Percentiles rank a stretch among this genome's conserved stretches.
These are phyloP conservation scores for Balansia obtecta DNA, from an alignment of 2,329 filamentous ascomycete species.

Conservation along the genomic window DNA sequence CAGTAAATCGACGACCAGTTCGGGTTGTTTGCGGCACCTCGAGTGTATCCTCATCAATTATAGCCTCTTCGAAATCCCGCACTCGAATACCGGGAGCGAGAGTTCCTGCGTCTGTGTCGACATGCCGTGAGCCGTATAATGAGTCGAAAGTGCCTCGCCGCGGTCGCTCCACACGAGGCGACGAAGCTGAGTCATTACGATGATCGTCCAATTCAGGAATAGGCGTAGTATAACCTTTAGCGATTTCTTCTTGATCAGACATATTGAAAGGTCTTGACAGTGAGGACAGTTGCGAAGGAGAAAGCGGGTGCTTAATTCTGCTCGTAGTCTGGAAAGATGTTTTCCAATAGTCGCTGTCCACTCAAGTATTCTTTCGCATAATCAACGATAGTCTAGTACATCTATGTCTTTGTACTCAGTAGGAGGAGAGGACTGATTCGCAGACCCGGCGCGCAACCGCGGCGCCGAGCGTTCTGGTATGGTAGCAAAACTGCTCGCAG, in stretches of 20 bases:
- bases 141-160: slow-evolving; percentile 67
- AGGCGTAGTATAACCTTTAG: slow-evolving; percentile 58
- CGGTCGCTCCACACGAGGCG: slow-evolving; percentile 46
- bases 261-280: slow-evolving; percentile 29
- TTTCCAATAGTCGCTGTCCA: slow-evolving; percentile 15
- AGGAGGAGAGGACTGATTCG: neutral
- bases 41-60: slow-evolving; percentile 61
- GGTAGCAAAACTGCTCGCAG: slow-evolving; percentile 15
- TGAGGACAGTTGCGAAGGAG: neutral
- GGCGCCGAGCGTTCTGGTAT: slow-evolving; percentile 21
- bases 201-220: slow-evolving; percentile 82
- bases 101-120: slow-evolving; percentile 24
- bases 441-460: slow-evolving; percentile 23
- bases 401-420: neutral
- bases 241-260: slow-evolving; percentile 53
- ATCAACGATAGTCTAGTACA: neutral
- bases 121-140: slow-evolving; percentile 41
- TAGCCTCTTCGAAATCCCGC: slow-evolving; percentile 77
- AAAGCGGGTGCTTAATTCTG: neutral
- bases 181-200: slow-evolving; percentile 51
- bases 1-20: slow-evolving; percentile 41
- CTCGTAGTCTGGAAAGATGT: neutral
- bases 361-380: slow-evolving; percentile 10
- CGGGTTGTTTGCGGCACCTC: slow-evolving; percentile 30
- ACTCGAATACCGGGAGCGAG: slow-evolving; percentile 31